Percentiles rank a stretch among this genome's conserved stretches.
phyloP scores from a whole-genome alignment of 164 flowering plant species.

The Chimonanthus salicifolius region DNA sequence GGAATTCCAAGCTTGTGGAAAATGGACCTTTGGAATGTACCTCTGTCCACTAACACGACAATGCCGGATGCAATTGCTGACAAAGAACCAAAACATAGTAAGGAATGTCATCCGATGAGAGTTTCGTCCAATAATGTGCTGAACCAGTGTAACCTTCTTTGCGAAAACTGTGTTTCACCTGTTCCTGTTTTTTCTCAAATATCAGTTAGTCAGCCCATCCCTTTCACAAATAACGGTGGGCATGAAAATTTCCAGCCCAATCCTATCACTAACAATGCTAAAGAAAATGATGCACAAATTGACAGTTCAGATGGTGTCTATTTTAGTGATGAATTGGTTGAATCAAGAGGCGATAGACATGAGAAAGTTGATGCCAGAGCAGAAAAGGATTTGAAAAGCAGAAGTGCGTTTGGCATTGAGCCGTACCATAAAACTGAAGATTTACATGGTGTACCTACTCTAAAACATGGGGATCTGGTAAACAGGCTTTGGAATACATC shows the following conservation, averaged over 20 bases:
- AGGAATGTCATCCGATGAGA: not conserved
- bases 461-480: constrained; percentile 2
- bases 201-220: constrained; percentile 9
- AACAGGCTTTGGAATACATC: constrained; percentile 39
- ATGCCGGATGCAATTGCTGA: constrained; percentile 3
- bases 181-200: constrained; percentile 15
- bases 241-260: not conserved
- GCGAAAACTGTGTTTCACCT: constrained; percentile 12
- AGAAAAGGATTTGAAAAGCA: constrained; percentile 5
- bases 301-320: not conserved
- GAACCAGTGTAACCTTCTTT: constrained; percentile 7
- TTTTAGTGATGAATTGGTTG: not conserved
- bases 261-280: not conserved
- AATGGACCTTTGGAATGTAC: constrained; percentile 8
- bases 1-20: constrained; percentile 8
- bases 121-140: constrained; percentile 7
- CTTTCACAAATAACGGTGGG: constrained; percentile 5
- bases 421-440: not conserved
- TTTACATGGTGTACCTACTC: not conserved
- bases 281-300: not conserved
- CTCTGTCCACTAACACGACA: not conserved
- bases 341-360: constrained; percentile 1
- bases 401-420: not conserved
- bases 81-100: not conserved
- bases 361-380: not conserved